These are phyloP conservation scores for Plantago coronopus DNA, from an alignment of 305 asterid genomes.

Conservation along the genomic window DNA sequence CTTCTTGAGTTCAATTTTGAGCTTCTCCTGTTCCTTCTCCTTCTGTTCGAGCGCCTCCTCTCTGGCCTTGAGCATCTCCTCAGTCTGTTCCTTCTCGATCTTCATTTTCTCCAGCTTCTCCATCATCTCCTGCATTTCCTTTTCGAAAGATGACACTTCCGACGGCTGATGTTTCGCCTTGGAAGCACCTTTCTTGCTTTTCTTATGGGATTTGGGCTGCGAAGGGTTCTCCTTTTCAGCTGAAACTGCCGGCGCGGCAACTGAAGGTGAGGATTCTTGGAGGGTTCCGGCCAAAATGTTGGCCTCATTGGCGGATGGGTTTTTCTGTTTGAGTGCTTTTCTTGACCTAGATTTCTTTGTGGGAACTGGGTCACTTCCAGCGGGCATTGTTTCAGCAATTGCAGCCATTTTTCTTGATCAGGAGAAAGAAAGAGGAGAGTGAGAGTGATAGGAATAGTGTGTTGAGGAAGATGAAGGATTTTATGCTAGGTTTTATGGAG, in stretches of 20 bases:
- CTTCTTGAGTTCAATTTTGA: slow-evolving; percentile 66
- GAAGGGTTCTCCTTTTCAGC: slow-evolving; percentile 61
- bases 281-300: slow-evolving; percentile 55
- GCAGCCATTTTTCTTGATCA: slow-evolving; percentile 28
- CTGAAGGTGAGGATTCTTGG: slow-evolving; percentile 32
- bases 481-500: slow-evolving; percentile 10
- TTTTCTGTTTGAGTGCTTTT: slow-evolving; percentile 51
- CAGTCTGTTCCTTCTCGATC: slow-evolving; percentile 81
- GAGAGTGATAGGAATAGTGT: slow-evolving; percentile 7
- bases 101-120: slow-evolving; percentile 60
- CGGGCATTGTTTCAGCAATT: slow-evolving; percentile 37
- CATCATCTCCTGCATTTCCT: slow-evolving; percentile 71
- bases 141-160: slow-evolving; percentile 50
- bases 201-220: slow-evolving; percentile 33
- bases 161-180: slow-evolving; percentile 35
- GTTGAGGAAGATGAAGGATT: background rate
- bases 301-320: slow-evolving; percentile 45
- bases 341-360: slow-evolving; percentile 50
- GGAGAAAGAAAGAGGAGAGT: slow-evolving; percentile 5
- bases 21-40: slow-evolving; percentile 55
- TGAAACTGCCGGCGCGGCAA: slow-evolving; percentile 20
- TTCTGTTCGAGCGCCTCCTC: slow-evolving; percentile 50
- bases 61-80: slow-evolving; percentile 58
- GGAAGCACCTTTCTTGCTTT: slow-evolving; percentile 49
- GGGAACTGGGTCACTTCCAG: slow-evolving; percentile 32